Conservation (phyloP, 2,329 filamentous ascomycete species). For the Drechmeria coniospora region DNA sequence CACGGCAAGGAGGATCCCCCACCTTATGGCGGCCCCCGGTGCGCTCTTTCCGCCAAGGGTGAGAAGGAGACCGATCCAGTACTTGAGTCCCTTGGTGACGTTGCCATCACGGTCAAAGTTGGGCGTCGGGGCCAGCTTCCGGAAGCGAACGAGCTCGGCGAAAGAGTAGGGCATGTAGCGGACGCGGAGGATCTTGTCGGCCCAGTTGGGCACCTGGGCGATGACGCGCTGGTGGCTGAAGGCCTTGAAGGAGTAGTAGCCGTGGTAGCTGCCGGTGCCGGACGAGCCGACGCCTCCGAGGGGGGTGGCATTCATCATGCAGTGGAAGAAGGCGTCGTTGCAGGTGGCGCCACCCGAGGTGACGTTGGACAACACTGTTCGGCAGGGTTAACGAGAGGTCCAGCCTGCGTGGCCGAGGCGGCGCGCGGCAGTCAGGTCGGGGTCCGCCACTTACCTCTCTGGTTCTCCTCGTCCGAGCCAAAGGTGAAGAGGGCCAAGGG, state of each 20-base stretch:
- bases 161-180: conserved; percentile 50
- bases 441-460: conserved; percentile 56
- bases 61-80: conserved; percentile 37
- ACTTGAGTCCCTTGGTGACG: conserved; percentile 31
- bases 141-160: conserved; percentile 27
- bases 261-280: conserved; percentile 33
- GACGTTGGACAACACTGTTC: conserved; percentile 20
- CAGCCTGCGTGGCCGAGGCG: too few relatives aligned
- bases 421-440: too few relatives aligned
- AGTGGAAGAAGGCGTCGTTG: conserved; percentile 32
- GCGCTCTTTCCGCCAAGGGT: conserved; percentile 33
- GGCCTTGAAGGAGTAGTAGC: conserved; percentile 28
- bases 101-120: conserved; percentile 48
- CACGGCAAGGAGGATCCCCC: conserved; percentile 27
- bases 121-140: conserved; percentile 28
- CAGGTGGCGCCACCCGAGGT: conserved; percentile 34
- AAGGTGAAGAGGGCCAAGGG: conserved; percentile 78
- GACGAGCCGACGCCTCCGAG: conserved; percentile 35
- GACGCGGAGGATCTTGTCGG: conserved; percentile 40
- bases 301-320: conserved; percentile 23
- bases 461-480: conserved; percentile 62
- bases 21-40: conserved; percentile 36
- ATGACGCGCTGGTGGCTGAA: conserved; percentile 25
- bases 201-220: conserved; percentile 20
- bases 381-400: conserved; percentile 10